Conservation (phyloP, 2,329 filamentous ascomycete genomes). For the Aspergillus eucalypticola region DNA sequence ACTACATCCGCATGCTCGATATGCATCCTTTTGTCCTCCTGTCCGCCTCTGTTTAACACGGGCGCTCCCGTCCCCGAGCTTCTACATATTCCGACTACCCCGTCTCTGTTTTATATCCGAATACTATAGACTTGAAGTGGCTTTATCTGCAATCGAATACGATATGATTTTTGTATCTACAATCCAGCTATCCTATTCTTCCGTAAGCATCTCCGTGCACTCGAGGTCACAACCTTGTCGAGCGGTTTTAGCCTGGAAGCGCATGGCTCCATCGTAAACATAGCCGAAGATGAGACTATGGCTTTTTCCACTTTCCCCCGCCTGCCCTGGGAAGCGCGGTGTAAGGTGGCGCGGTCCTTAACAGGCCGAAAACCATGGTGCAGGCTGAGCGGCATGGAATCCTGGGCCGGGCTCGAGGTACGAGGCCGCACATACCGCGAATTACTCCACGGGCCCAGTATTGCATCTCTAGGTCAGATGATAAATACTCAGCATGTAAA, state of each 20-base stretch:
- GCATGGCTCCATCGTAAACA: background rate
- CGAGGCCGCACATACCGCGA: background rate
- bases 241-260: background rate
- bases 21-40: background rate
- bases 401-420: no score
- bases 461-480: no score
- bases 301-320: no score
- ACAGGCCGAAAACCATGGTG: background rate
- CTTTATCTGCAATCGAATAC: background rate
- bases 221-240: background rate
- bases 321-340: background rate
- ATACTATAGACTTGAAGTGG: background rate
- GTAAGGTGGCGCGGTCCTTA: background rate
- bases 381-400: background rate
- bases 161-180: no score
- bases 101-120: background rate
- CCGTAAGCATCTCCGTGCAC: background rate
- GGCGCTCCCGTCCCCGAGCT: background rate
- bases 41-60: background rate
- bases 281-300: background rate
- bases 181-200: background rate
- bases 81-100: background rate
- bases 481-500: no score
- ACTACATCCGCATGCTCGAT: conserved; percentile 3
- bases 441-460: background rate